Percentiles rank a stretch among this genome's conserved stretches.
Conservation (phyloP, 495 filamentous ascomycete genomes). For the Penicillium manginii region DNA sequence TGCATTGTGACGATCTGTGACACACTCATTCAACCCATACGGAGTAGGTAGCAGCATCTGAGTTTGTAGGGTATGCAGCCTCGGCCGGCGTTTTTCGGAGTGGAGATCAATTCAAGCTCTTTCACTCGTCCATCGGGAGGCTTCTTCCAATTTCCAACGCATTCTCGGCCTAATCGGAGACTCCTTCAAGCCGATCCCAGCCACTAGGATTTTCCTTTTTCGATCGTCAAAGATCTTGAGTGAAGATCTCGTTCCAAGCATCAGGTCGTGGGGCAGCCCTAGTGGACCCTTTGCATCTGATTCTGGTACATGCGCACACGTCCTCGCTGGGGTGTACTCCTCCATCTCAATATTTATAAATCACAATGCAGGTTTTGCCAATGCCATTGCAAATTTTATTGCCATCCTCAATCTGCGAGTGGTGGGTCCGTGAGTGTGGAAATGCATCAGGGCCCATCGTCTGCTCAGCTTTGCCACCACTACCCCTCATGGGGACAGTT, state of each 20-base stretch:
- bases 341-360: background rate
- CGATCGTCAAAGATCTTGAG: background rate
- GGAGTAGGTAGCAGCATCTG: background rate
- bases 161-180: slow-evolving; percentile 5
- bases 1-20: background rate
- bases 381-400: background rate
- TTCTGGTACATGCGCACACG: background rate
- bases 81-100: background rate
- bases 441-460: background rate
- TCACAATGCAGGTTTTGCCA: background rate
- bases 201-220: background rate
- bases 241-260: background rate
- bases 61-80: background rate
- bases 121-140: background rate
- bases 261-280: slow-evolving; percentile 3
- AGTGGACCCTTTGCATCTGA: background rate
- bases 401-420: background rate
- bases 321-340: background rate
- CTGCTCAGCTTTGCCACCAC: background rate
- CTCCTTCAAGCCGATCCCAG: background rate
- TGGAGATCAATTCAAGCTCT: background rate
- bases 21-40: slow-evolving; percentile 4
- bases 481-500: background rate
- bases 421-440: background rate
- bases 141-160: background rate